Evolutionary conservation across 1,284 basidiomycete species (phyloP).

Genomic region (Microbotryum lychnidis-dioicae): DNA sequence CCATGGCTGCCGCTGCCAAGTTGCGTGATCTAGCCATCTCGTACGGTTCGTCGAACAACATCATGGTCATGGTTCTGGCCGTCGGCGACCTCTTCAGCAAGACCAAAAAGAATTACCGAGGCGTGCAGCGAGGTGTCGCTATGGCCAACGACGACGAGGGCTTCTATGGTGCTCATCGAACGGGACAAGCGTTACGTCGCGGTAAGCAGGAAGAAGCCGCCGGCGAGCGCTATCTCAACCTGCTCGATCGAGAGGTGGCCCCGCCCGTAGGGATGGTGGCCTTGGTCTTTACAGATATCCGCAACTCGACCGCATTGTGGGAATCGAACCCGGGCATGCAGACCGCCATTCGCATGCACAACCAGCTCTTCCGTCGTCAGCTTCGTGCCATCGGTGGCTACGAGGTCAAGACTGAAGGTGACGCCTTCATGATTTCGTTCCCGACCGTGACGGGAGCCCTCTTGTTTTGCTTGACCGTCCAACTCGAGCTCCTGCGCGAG

Average conservation of each 20-base stretch:
- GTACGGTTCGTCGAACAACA: slow-evolving; percentile 87
- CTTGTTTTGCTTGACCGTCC: slow-evolving; percentile 86
- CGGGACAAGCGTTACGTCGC: slow-evolving; percentile 22
- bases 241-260: slow-evolving; percentile 70
- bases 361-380: slow-evolving; percentile 74
- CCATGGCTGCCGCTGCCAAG: slow-evolving; percentile 96
- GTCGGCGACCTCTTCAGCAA: slow-evolving; percentile 66
- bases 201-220: slow-evolving; percentile 24
- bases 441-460: slow-evolving; percentile 76
- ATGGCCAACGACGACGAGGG: slow-evolving; percentile 31
- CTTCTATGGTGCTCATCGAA: slow-evolving; percentile 34
- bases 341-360: slow-evolving; percentile 87
- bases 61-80: slow-evolving; percentile 97
- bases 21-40: slow-evolving; percentile 93
- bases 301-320: slow-evolving; percentile 95
- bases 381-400: slow-evolving; percentile 90
- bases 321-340: slow-evolving; percentile 96
- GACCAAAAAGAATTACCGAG: slow-evolving; percentile 29
- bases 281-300: slow-evolving; percentile 96
- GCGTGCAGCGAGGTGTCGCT: slow-evolving; percentile 35
- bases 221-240: slow-evolving; percentile 45
- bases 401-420: slow-evolving; percentile 99
- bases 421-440: slow-evolving; percentile 98
- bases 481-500: slow-evolving; percentile 73
- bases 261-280: slow-evolving; percentile 84